Evolutionary conservation across 495 filamentous ascomycete species (phyloP).

Genomic region (Astrocystis sublimbata): DNA sequence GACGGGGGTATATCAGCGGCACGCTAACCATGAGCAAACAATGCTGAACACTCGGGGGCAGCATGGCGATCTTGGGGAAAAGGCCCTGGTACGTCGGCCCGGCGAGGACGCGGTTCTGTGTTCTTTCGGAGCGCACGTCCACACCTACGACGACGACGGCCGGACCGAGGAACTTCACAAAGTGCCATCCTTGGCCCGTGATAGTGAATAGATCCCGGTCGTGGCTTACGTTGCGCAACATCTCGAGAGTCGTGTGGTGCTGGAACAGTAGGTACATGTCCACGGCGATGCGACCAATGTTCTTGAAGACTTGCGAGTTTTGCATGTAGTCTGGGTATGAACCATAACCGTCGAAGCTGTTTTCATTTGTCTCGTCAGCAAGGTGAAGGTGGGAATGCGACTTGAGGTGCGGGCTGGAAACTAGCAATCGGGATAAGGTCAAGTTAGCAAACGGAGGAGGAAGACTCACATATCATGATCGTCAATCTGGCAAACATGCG

Average conservation of each 20-base stretch:
- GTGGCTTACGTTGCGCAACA: slow-evolving; percentile 80
- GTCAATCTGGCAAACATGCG: slow-evolving; percentile 87
- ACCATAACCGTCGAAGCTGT: slow-evolving; percentile 94
- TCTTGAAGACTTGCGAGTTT: slow-evolving; percentile 94
- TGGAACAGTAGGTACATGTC: slow-evolving; percentile 99
- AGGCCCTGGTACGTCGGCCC: slow-evolving; percentile 96
- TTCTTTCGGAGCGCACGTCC: slow-evolving; percentile 89
- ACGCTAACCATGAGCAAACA: slow-evolving; percentile 94
- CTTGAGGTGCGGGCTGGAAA: no score
- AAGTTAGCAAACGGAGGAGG: background rate
- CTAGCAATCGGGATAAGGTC: no score
- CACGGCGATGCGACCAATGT: slow-evolving; percentile 94
- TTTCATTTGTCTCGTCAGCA: background rate
- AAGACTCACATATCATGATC: slow-evolving; percentile 94
- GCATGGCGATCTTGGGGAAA: slow-evolving; percentile 89
- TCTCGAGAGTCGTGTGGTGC: slow-evolving; percentile 93
- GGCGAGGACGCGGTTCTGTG: slow-evolving; percentile 87
- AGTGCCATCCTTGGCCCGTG: slow-evolving; percentile 96
- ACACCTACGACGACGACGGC: slow-evolving; percentile 86
- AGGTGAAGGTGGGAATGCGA: no score
- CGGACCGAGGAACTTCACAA: slow-evolving; percentile 93
- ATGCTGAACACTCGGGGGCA: slow-evolving; percentile 93
- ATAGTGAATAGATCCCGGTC: slow-evolving; percentile 95
- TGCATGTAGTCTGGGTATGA: slow-evolving; percentile 99
- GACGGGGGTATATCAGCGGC: slow-evolving; percentile 84